Evolutionary conservation across 352 stramenopile species (phyloP), one percentile per base, ranked within the genome.

Genomic region (Achlya hypogyna): DNA sequence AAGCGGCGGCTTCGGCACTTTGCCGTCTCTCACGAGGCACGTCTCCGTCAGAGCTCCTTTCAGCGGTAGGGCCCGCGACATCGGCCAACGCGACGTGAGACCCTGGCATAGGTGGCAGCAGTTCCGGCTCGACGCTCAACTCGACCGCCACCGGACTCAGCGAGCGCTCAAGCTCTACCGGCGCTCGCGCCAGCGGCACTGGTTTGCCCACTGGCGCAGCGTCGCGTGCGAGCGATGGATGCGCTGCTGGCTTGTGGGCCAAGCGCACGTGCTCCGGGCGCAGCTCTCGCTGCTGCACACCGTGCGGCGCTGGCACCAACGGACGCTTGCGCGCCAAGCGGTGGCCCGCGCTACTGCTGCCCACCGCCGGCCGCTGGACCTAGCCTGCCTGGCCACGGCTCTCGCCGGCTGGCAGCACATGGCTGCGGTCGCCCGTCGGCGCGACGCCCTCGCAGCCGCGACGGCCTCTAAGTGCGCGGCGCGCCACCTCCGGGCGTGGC

Each of bases 221-320:
- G 54, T 64, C 4, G 54, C 54, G 5, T 51, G 32, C 54, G 54
- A 64, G 54, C 54, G 54, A 18, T 64, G 54, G 54, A 64, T 64
- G 54, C 32, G 35, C 2, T 16, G 18, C 6, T 45, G 54, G 28
- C 40, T 64, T 10, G 40, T 64, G n/a, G 38, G 18, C 5, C 47
- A 64, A 14, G 54, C 32, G 4, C 12, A 8, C 6, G 18, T 38
- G 0, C 14, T 51, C 6, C 54, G 54, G 0, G 4, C 23, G 32
- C 31, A 51, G 31, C 22, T 45, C 40, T 34, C 5, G 2, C 54
- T 64, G 22, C 18, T 47, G 23, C 25, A 28, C 22, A 38, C 32
- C 23, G 22, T 64, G 0, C 54, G 54, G 12, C 35, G 54, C 20
- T 64, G 54, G 54, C 38, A 45, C 38, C 1, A 10, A 18, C 38